Evolutionary conservation across 2,329 filamentous ascomycete genomes (phyloP).

Genomic region (Pyrenophora teres): DNA sequence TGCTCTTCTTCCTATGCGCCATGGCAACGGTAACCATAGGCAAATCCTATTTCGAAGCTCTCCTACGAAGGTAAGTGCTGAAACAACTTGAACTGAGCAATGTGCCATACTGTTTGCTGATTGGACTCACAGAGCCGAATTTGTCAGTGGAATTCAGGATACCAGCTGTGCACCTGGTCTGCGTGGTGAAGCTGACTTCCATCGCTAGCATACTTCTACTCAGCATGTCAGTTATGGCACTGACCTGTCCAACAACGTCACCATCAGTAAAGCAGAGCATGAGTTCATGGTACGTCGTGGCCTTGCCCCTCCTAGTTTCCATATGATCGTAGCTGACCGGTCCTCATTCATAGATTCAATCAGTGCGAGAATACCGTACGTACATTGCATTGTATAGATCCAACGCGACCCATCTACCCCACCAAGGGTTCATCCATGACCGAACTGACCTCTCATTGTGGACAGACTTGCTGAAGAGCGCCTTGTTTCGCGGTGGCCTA

Average conservation of each 20-base stretch:
- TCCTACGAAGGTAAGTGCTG: constrained; percentile 62
- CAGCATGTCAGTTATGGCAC: constrained; percentile 46
- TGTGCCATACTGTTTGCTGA: constrained; percentile 28
- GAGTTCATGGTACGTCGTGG: constrained; percentile 59
- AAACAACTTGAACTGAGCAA: background rate
- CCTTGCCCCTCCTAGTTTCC: background rate
- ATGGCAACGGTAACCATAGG: constrained; percentile 62
- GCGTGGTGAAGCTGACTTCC: constrained; percentile 5
- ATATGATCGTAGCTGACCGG: constrained; percentile 4
- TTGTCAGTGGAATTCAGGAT: constrained; percentile 49
- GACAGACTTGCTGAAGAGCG: constrained; percentile 52
- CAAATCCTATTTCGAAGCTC: constrained; percentile 64
- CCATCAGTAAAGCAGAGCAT: constrained; percentile 66
- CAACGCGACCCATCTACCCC: background rate
- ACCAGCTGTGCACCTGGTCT: background rate
- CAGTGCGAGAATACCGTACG: constrained; percentile 62
- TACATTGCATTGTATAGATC: background rate
- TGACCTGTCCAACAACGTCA: constrained; percentile 51
- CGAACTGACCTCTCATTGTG: constrained; percentile 5
- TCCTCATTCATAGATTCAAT: constrained; percentile 39
- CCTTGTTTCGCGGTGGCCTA: constrained; percentile 58
- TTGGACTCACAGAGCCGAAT: constrained; percentile 50
- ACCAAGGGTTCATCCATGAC: background rate
- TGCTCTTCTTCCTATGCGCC: constrained; percentile 19
- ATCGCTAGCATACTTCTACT: constrained; percentile 47